phyloP scores from a whole-genome alignment of 2,329 filamentous ascomycete genomes.

The Colletotrichum gloeosporioides region DNA sequence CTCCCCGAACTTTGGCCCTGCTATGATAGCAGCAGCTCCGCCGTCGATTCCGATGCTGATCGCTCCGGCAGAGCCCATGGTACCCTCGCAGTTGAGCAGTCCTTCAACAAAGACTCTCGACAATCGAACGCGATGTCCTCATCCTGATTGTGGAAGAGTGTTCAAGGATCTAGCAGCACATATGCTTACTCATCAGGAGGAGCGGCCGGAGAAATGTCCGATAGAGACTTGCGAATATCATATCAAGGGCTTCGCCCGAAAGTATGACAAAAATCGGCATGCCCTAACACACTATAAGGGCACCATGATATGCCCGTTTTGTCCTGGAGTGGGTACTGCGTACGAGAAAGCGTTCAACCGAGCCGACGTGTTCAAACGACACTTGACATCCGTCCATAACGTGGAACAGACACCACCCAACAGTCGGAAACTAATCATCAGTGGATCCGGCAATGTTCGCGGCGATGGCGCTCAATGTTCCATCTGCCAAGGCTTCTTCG shows the following conservation, averaged over 20 bases:
- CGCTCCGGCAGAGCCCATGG: background rate
- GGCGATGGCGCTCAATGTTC: constrained; percentile 82
- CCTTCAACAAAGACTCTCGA: constrained; percentile 37
- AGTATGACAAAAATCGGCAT: constrained; percentile 98
- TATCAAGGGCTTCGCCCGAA: constrained; percentile 90
- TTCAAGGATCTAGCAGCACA: constrained; percentile 79
- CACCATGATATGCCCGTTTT: constrained; percentile 97
- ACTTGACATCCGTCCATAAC: constrained; percentile 89
- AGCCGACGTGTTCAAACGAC: constrained; percentile 95
- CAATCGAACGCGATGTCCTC: constrained; percentile 57
- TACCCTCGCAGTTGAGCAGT: constrained; percentile 25
- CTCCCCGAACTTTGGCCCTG: constrained; percentile 2
- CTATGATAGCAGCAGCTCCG: constrained; percentile 7
- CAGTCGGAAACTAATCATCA: constrained; percentile 73
- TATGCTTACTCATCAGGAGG: constrained; percentile 94
- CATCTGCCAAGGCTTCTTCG: constrained; percentile 81
- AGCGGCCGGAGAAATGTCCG: constrained; percentile 94
- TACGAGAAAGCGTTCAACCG: constrained; percentile 96
- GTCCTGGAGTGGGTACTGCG: constrained; percentile 83
- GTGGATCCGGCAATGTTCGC: constrained; percentile 24
- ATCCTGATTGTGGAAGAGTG: constrained; percentile 62
- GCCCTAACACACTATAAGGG: constrained; percentile 97
- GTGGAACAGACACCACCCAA: constrained; percentile 95
- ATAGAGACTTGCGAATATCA: constrained; percentile 95
- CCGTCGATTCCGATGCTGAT: background rate